phyloP scores from a whole-genome alignment of 257 asterid species.

The Solanum rostratum region DNA sequence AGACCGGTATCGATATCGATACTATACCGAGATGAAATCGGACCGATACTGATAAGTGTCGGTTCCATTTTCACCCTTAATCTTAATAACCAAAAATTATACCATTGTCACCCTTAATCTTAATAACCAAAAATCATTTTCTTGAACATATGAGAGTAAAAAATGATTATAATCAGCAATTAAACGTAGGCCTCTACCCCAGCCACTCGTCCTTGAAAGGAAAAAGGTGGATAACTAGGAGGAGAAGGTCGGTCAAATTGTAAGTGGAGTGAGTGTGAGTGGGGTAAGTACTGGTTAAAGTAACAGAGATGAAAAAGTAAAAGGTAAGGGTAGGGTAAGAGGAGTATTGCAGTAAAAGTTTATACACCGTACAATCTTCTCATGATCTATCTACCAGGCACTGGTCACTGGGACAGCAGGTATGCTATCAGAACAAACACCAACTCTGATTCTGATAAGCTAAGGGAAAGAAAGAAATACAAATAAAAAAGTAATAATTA shows the following conservation, averaged over 20 bases:
- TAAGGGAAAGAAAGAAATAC: not conserved
- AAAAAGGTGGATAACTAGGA: not conserved
- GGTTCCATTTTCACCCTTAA: no score
- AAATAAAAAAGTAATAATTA: not conserved
- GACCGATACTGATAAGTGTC: no score
- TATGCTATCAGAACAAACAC: slow-evolving; percentile 4
- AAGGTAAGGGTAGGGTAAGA: not conserved
- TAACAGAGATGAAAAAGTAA: slow-evolving; percentile 3
- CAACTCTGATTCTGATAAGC: slow-evolving; percentile 4
- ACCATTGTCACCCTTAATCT: no score
- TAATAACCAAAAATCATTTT: no score
- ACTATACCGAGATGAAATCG: no score
- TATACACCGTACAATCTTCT: slow-evolving; percentile 11
- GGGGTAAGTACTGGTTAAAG: not conserved
- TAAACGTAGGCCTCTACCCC: not conserved
- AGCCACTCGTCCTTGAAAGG: not conserved
- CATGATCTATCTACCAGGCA: slow-evolving; percentile 4
- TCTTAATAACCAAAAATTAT: no score
- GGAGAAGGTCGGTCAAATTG: slow-evolving; percentile 10
- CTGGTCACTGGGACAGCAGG: not conserved
- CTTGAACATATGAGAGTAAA: no score
- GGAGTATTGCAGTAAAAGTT: slow-evolving; percentile 4
- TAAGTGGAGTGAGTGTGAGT: not conserved
- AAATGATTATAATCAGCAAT: no score
- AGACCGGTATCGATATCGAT: no score